Evolutionary conservation across 352 stramenopile species (phyloP), one percentile per base, ranked within the genome.

Genomic region (Pythium scleroteichum): DNA sequence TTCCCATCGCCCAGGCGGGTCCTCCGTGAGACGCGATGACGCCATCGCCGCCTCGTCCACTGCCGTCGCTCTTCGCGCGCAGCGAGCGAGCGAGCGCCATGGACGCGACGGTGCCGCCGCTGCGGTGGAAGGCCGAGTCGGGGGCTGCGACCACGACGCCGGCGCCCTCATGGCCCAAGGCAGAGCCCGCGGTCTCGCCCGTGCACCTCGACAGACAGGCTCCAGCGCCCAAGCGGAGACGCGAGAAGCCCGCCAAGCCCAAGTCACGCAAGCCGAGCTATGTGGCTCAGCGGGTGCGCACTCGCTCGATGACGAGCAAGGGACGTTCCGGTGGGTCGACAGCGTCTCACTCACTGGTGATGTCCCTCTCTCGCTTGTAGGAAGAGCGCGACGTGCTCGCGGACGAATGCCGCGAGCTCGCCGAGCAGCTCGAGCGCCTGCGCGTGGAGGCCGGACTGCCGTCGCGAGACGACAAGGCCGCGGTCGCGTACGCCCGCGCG

Each of bases 191-290:
- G 29, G 29, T 35, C 29, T 35, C 29, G 29, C 29, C 29, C 29
- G 29, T 35, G 5, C 5, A 10, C 10, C 29, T 35, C 29, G 29
- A 35, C 29, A 35, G 29, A 35, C 29, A 35, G 29, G 10, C 29
- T 10, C 10, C 38, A 13, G 4, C 13, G 13, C 6, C 38, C 38
- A 44, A 44, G 38, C 38, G 38, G 38, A 17, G 38, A 20, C 38
- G 38, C 6, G 38, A 44, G 38, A 17, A 20, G 17, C 38, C 13
- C 5, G 14, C 5, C 7, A 17, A 20, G 14, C 38, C 38, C 38
- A 44, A 35, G 29, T 10, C 33, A 13, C 41, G 41, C 33, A 57
- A 57, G 20, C 33, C 50, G 5, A 57, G 29, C 29, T 57, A 57
- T 22, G n/a, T 47, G 7, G 20, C 46, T 0, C 50, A 47, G 23